Base-by-base conservation (phyloP, 805 yeast species). In the Nakazawaea ambrosiae region DNA sequence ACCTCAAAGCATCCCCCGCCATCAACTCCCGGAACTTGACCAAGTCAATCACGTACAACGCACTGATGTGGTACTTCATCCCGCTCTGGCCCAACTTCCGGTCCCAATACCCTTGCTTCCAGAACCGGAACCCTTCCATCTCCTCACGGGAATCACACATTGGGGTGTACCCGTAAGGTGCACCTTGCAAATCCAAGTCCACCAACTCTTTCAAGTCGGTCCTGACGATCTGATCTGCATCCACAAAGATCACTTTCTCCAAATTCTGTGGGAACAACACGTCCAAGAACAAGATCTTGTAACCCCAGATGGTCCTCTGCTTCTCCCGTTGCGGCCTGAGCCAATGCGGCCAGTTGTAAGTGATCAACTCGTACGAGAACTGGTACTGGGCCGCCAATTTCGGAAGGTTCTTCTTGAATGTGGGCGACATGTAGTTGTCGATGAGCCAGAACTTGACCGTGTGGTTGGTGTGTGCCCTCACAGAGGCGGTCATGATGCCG, bases 51-150 rank as follows among this genome's bases (percentile, higher is more conserved):
- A 88, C 84, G 50, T 77, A 88, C 17, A 84, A 65, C 0, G 96
- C 96, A 57, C 94, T 79, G 45, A 84, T 82, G 49, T 88, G 94
- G 55, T 87, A 83, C 40, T 75, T 81, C 24, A 66, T 61, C 8
- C 69, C 68, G 28, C 75, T 70, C 25, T 70, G 73, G 10, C 65
- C 65, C 30, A 90, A 61, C 19, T 70, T 67, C 3, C 68, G 66
- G 41, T 74, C 63, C 98, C 98, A 90, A 57, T 86, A 90, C 0
- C 97, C 97, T 44, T 76, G 73, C 50, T 87, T 81, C 98, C 97
- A 92, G 60, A 90, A 92, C 45, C 92, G 57, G 55, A 69, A 85
- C 0, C 90, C 94, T 52, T 83, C 90, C 81, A 80, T 81, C 47
- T 83, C 94, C 19, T 58, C 57, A 34, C 90, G 64, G 0, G 88